Evolutionary conservation across 2,329 filamentous ascomycete genomes (phyloP).

Genomic region (Colletotrichum caudatum): DNA sequence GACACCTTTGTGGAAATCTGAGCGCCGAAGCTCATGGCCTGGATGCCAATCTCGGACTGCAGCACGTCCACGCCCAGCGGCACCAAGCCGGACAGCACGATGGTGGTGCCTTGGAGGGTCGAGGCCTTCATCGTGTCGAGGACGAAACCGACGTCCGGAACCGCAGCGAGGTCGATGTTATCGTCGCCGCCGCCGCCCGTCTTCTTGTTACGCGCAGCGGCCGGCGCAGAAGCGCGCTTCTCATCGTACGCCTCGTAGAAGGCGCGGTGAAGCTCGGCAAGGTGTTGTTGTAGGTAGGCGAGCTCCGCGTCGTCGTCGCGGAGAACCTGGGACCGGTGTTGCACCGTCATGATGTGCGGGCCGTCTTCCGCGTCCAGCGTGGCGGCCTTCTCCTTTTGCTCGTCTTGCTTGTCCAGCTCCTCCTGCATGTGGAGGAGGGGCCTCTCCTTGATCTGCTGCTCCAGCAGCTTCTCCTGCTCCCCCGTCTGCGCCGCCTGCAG

Average conservation of each 20-base stretch:
- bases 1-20: constrained; percentile 68
- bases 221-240: constrained; percentile 51
- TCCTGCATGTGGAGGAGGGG: constrained; percentile 94
- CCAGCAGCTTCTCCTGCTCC: constrained; percentile 87
- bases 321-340: constrained; percentile 77
- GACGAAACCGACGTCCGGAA: constrained; percentile 89
- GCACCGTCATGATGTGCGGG: constrained; percentile 33
- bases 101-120: constrained; percentile 78
- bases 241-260: constrained; percentile 89
- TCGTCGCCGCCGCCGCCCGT: constrained; percentile 56
- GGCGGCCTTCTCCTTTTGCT: constrained; percentile 65
- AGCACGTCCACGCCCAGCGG: constrained; percentile 84
- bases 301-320: constrained; percentile 91
- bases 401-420: constrained; percentile 86
- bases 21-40: constrained; percentile 89
- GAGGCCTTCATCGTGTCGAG: constrained; percentile 83
- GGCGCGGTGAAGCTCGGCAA: constrained; percentile 78
- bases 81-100: constrained; percentile 92
- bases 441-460: constrained; percentile 89
- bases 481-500: constrained; percentile 81
- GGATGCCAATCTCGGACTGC: constrained; percentile 86
- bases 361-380: constrained; percentile 59
- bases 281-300: constrained; percentile 77
- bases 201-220: constrained; percentile 38
- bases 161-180: constrained; percentile 62